These are phyloP conservation scores for Erysimum cheiranthoides DNA, from an alignment of 345 rosid genomes.

Conservation along the genomic window DNA sequence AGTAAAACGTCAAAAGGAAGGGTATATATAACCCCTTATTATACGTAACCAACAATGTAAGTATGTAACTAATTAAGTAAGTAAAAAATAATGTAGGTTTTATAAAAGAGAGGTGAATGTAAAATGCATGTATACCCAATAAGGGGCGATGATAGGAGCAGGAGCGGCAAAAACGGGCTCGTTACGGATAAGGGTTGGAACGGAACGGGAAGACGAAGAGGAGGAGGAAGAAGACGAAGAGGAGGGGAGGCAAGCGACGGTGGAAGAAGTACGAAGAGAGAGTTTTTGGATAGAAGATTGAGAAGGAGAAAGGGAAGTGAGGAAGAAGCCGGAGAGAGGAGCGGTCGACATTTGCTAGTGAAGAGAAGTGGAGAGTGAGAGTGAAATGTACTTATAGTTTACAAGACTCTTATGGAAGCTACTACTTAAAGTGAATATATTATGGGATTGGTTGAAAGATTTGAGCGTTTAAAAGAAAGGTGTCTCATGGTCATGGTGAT, in stretches of 20 bases:
- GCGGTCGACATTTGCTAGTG: constrained; percentile 69
- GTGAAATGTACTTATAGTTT: no score
- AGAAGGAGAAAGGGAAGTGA: constrained; percentile 55
- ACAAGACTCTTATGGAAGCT: constrained; percentile 20
- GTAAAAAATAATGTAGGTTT: constrained; percentile 28
- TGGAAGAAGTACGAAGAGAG: constrained; percentile 55
- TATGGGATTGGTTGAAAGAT: no score
- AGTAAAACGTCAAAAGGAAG: background rate
- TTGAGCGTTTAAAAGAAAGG: constrained; percentile 33
- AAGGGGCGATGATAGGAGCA: constrained; percentile 65
- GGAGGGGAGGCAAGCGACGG: constrained; percentile 49
- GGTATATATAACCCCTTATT: background rate
- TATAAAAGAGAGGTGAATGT: constrained; percentile 1
- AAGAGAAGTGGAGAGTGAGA: no score
- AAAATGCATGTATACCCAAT: constrained; percentile 48
- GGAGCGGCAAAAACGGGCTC: constrained; percentile 82
- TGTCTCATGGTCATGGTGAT: constrained; percentile 13
- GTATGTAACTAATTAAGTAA: background rate
- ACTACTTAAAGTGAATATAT: constrained; percentile 31
- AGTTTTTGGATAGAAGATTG: constrained; percentile 50
- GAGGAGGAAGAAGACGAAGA: constrained; percentile 32
- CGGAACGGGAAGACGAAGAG: constrained; percentile 42
- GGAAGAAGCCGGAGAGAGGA: constrained; percentile 67
- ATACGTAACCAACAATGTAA: constrained; percentile 14
- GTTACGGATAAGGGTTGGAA: constrained; percentile 74